These are phyloP conservation scores for Geoglossum glabrum DNA, from an alignment of 495 filamentous ascomycete genomes.

Conservation along the genomic window DNA sequence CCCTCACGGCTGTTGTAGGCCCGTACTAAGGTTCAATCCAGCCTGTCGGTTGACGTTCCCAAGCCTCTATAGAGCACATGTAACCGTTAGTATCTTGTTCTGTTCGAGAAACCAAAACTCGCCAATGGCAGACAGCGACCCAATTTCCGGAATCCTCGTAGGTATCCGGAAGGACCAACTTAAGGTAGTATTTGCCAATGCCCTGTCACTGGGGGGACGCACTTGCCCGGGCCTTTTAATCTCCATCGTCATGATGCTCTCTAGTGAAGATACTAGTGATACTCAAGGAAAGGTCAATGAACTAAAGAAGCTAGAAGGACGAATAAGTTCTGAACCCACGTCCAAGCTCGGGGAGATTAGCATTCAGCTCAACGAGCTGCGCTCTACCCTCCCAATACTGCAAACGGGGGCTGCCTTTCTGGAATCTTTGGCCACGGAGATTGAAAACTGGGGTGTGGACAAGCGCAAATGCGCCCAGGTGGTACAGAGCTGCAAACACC, in stretches of 20 bases:
- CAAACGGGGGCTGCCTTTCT: background rate
- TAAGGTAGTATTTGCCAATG: background rate
- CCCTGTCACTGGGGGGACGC: background rate
- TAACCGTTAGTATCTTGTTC: background rate
- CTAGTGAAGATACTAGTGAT: background rate
- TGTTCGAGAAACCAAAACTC: background rate
- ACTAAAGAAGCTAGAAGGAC: background rate
- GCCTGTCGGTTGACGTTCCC: background rate
- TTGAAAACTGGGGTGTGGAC: background rate
- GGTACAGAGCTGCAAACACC: background rate
- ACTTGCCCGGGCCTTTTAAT: background rate
- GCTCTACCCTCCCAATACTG: background rate
- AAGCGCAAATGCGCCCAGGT: background rate
- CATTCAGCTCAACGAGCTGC: background rate
- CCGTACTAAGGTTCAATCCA: background rate
- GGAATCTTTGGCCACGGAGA: background rate
- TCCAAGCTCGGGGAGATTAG: background rate
- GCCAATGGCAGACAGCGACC: no score
- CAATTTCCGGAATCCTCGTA: background rate
- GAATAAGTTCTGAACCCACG: background rate
- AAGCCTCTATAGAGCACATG: background rate
- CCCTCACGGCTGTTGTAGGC: background rate
- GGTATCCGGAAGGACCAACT: background rate
- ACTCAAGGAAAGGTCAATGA: background rate
- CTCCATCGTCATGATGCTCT: background rate